Evolutionary conservation across 768 basidiomycete genomes (phyloP), one percentile per base, ranked within the genome.

Genomic region (Hortiboletus campestris): DNA sequence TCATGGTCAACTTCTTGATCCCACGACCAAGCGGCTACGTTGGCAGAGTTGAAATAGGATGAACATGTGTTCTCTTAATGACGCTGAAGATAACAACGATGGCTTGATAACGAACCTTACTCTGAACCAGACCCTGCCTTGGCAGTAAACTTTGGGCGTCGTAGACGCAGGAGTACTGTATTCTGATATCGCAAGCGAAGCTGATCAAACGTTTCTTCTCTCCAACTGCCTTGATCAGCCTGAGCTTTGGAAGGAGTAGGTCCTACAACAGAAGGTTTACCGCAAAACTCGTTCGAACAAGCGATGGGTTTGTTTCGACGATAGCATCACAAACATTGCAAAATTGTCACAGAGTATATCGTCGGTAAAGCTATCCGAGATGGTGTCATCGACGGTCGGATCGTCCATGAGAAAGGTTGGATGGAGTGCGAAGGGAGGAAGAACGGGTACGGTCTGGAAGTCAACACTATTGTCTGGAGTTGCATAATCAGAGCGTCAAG

Each of bases 401-500:
- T 98, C 61, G 89, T 95, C 55, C 96, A 98, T 67, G 91, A 93
- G 73, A 87, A 88, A 62, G 97, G 97, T 14, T 96, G 91, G 89
- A 94, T 98, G 92, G 88, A 94, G 69, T 91, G 90, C 62, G 86
- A 84, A 8, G 80, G 78, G 19, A 83, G 84, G 71, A 90, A 90
- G 75, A 81, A 89, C 61, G 88, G 89, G 5, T 98, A 98, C 66
- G 93, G 92, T 29, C 90, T 91, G 22, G 94, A 94, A 61, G 95
- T 96, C 41, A 86, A n/a, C n/a, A n/a, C n/a, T n/a, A n/a, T n/a
- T n/a, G n/a, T 67, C 76, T 98, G 66, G 88, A 95, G 67, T 72
- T 99, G 67, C 94, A 97, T 73, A 98, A 99, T 66, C 88, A 98
- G 74, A 97, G 94, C 60, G 93, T 99, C 56, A 94, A 98, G 84